Evolutionary conservation across 352 stramenopile species (phyloP).

Genomic region (Pythium utonaiense): DNA sequence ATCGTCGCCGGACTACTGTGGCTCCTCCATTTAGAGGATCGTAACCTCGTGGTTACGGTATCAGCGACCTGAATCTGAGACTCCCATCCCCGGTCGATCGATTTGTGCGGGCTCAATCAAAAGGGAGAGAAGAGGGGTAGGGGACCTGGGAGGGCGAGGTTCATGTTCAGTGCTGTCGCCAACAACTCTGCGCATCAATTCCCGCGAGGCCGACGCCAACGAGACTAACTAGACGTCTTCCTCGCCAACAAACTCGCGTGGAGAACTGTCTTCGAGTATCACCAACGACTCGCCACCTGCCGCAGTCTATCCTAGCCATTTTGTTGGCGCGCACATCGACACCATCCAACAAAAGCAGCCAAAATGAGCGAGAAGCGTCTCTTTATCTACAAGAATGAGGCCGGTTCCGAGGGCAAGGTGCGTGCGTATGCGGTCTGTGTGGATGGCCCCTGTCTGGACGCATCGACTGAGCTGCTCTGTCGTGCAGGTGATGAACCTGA

Average conservation of each 20-base stretch:
- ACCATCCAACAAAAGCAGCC: background rate
- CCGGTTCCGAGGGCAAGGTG: constrained; percentile 76
- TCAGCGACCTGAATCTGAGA: background rate
- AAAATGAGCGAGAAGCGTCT: constrained; percentile 79
- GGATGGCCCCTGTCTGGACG: background rate
- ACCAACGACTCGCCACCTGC: background rate
- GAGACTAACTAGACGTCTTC: background rate
- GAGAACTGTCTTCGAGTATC: background rate
- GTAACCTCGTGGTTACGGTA: background rate
- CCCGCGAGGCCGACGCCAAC: constrained; percentile 2
- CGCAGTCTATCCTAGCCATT: background rate
- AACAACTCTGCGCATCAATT: constrained; percentile 12
- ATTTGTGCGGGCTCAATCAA: constrained; percentile 3
- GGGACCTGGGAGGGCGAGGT: background rate
- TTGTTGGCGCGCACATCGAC: background rate
- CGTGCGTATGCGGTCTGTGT: background rate
- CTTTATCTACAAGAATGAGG: constrained; percentile 88
- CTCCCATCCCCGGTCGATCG: background rate
- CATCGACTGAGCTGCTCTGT: background rate
- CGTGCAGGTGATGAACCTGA: constrained; percentile 75
- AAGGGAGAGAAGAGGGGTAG: constrained; percentile 18
- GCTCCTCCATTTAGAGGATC: background rate
- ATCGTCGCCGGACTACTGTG: constrained; percentile 3
- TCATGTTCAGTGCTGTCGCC: constrained; percentile 15
- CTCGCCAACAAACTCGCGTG: background rate